Evolutionary conservation across 2,329 filamentous ascomycete species (phyloP).

Genomic region (Colletotrichum chlorophyti): DNA sequence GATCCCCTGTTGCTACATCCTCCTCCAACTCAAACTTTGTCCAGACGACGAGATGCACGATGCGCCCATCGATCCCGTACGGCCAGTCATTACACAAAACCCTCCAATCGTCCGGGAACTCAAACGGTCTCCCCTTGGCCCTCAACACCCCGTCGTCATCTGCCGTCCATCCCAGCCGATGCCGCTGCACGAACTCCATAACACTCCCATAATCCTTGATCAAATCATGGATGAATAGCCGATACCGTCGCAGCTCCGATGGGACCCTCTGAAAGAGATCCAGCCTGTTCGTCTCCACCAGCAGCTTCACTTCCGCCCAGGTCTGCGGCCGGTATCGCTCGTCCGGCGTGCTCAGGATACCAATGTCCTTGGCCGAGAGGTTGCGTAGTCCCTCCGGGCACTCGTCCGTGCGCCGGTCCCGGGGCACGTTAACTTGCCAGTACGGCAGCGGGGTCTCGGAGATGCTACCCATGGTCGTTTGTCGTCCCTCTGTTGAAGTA

Average conservation of each 20-base stretch:
- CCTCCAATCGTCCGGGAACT: slow-evolving; percentile 65
- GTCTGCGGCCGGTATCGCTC: slow-evolving; percentile 64
- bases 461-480: slow-evolving; percentile 17
- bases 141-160: slow-evolving; percentile 32
- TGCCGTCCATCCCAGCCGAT: slow-evolving; percentile 81
- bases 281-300: slow-evolving; percentile 72
- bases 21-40: slow-evolving; percentile 84
- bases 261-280: slow-evolving; percentile 80
- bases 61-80: slow-evolving; percentile 80
- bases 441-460: slow-evolving; percentile 56
- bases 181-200: slow-evolving; percentile 75
- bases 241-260: slow-evolving; percentile 79
- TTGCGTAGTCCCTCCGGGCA: slow-evolving; percentile 76
- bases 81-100: slow-evolving; percentile 94
- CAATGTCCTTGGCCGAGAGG: slow-evolving; percentile 70
- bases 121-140: slow-evolving; percentile 47
- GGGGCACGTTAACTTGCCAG: slow-evolving; percentile 84
- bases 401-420: slow-evolving; percentile 62
- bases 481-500: no score
- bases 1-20: slow-evolving; percentile 67
- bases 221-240: slow-evolving; percentile 71
- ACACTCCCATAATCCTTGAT: slow-evolving; percentile 75
- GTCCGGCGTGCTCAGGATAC: slow-evolving; percentile 76
- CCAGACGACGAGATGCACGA: slow-evolving; percentile 91
- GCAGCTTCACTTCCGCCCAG: slow-evolving; percentile 73